Evolutionary conservation across 495 filamentous ascomycete species (phyloP).

Genomic region (Daldinia loculata): DNA sequence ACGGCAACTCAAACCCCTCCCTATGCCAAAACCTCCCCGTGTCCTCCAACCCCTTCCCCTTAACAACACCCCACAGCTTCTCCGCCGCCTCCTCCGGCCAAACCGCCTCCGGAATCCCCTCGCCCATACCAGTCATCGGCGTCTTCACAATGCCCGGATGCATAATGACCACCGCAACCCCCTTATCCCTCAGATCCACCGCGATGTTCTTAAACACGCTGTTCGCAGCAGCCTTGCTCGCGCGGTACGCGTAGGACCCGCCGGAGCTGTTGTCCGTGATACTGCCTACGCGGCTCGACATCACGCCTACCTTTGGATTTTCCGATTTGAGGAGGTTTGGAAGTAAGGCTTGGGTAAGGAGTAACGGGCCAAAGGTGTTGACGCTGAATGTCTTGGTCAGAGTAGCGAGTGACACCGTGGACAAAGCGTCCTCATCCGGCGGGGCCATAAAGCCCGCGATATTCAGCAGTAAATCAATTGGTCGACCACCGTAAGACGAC

Average conservation of each 20-base stretch:
- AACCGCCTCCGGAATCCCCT: constrained; percentile 68
- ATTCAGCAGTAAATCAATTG: constrained; percentile 16
- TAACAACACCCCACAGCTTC: constrained; percentile 62
- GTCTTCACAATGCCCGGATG: constrained; percentile 71
- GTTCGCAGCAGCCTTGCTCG: constrained; percentile 75
- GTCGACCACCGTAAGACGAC: not conserved
- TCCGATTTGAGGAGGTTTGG: constrained; percentile 38
- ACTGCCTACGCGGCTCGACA: constrained; percentile 78
- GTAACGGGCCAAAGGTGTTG: constrained; percentile 75
- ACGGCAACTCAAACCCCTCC: constrained; percentile 69
- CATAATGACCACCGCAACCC: constrained; percentile 62
- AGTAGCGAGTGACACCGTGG: constrained; percentile 4
- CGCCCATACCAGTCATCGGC: constrained; percentile 67
- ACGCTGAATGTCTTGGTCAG: constrained; percentile 64
- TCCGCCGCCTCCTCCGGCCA: constrained; percentile 65
- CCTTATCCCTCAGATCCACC: constrained; percentile 52
- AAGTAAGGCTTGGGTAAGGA: constrained; percentile 57
- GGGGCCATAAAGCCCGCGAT: constrained; percentile 17
- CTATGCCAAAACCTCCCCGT: constrained; percentile 74
- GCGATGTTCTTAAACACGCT: constrained; percentile 71
- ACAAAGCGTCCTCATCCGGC: constrained; percentile 58
- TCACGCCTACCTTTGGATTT: constrained; percentile 59
- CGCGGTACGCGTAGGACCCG: constrained; percentile 78
- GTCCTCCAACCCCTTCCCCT: constrained; percentile 54
- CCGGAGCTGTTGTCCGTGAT: constrained; percentile 72